phyloP scores from a whole-genome alignment of 345 rosid species.

The Rhodamnia argentea region DNA sequence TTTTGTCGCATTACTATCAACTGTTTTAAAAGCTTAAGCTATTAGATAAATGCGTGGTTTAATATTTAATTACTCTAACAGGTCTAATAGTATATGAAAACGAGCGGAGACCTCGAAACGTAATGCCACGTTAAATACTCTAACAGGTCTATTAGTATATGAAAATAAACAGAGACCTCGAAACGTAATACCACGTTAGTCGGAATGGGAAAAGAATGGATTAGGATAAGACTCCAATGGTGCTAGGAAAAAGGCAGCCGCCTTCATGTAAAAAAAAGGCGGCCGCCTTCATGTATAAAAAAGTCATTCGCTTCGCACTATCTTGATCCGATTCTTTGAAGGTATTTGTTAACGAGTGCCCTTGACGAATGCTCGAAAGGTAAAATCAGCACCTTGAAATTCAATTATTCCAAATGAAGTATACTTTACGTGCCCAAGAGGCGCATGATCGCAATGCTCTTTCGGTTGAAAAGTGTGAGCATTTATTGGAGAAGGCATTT shows the following conservation, averaged over 20 bases:
- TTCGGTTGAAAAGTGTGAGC: too few species aligned
- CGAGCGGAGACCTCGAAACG: background rate
- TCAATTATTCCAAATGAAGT: background rate
- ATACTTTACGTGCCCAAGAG: background rate
- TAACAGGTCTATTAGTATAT: too few species aligned
- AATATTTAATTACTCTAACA: too few species aligned
- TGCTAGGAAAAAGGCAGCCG: background rate
- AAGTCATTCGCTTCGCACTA: background rate
- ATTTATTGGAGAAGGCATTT: background rate
- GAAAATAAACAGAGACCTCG: background rate
- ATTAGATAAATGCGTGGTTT: too few species aligned
- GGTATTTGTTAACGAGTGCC: background rate
- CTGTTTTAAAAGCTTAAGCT: too few species aligned
- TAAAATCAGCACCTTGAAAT: background rate
- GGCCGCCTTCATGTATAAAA: background rate
- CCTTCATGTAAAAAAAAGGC: background rate
- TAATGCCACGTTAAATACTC: too few species aligned
- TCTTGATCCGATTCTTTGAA: background rate
- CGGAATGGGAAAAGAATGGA: background rate
- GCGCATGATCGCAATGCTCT: background rate
- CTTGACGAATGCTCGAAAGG: background rate
- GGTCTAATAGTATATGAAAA: background rate
- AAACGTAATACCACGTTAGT: background rate
- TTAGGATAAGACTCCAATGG: background rate
- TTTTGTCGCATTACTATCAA: too few species aligned